Percentiles rank a stretch among this genome's conserved stretches.
These are phyloP conservation scores for Cyclotella cryptica DNA, from an alignment of 108 stramenopile genomes.

Conservation along the genomic window DNA sequence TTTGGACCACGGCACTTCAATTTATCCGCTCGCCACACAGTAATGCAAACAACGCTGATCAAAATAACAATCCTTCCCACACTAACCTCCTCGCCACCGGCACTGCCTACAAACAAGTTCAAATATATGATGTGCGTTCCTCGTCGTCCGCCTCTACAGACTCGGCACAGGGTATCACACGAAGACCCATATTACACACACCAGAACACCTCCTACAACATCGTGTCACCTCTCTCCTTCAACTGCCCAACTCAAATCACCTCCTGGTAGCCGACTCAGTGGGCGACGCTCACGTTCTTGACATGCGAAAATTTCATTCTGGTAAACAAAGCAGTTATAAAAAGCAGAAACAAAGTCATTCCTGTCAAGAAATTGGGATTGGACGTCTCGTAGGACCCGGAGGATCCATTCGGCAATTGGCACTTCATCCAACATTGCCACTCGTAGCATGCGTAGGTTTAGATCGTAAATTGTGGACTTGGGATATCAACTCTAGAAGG, in stretches of 20 bases:
- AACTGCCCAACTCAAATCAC: constrained; percentile 42
- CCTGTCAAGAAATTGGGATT: constrained; percentile 34
- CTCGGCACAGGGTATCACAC: constrained; percentile 7
- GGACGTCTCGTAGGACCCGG: constrained; percentile 80
- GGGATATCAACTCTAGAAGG: constrained; percentile 59
- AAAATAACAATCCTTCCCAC: constrained; percentile 15
- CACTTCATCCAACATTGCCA: constrained; percentile 67
- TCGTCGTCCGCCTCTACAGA: constrained; percentile 25
- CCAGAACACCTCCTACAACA: constrained; percentile 65
- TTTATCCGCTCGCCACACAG: constrained; percentile 51
- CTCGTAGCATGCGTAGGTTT: constrained; percentile 77
- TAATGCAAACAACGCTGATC: not conserved
- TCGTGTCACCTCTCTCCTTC: constrained; percentile 75
- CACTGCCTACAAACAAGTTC: constrained; percentile 83
- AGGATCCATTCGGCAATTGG: constrained; percentile 76
- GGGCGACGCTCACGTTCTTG: constrained; percentile 66
- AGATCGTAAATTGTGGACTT: constrained; percentile 86
- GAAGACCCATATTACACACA: constrained; percentile 72
- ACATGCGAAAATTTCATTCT: constrained; percentile 61
- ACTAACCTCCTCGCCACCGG: constrained; percentile 70
- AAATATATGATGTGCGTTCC: constrained; percentile 81
- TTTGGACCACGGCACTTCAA: constrained; percentile 77
- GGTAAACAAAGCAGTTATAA: constrained; percentile 28
- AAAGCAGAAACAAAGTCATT: constrained; percentile 25
- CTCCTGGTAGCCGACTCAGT: constrained; percentile 75